Evolutionary conservation across 2,329 filamentous ascomycete genomes (phyloP), one percentile per base, ranked within the genome.

Genomic region (Aureobasidium musti): DNA sequence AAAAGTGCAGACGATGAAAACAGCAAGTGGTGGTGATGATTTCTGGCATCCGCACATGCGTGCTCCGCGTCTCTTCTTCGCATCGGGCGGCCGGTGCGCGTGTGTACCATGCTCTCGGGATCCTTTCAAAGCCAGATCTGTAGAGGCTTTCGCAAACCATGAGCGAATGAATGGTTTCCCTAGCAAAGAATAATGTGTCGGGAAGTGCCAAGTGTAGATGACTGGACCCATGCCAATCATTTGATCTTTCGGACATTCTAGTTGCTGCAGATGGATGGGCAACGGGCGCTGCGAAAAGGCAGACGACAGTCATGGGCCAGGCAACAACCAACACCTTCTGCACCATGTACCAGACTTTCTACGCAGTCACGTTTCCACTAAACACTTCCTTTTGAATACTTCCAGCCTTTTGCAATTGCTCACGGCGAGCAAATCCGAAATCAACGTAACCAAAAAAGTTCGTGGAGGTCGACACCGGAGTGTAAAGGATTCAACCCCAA

Each of bases 291-390:
- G 52, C 52, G 23, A 39, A 26, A 37, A 56, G 37, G 53, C 53
- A 57, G 35, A 35, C 53, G 35, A 41, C 33, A 6, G 35, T n/a
- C 11, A 13, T 41, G 11, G 23, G 19, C 39, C 41, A 61, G 57
- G 57, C 57, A 61, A 49, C 41, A 47, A 49, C 57, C 57, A 61
- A 61, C 57, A 61, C 57, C 28, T 5, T 30, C 17, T 59, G 54
- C 54, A 59, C 28, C n/a, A 6, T 30, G 14, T 43, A 57, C 23
- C 54, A 30, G 23, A 50, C 13, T n/a, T 14, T 21, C 6, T 39
- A 23, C 39, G 54, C n/a, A 57, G 53, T 57, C 53, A 57, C 53
- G 53, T 57, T 57, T 3, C 8, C 17, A 49, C 23, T 23, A 17
- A 17, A 5, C 21, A 14, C 45, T 17, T 19, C 14, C 13, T 23